Conservation (phyloP, 257 asterid species). For the Pogostemon cablin region DNA sequence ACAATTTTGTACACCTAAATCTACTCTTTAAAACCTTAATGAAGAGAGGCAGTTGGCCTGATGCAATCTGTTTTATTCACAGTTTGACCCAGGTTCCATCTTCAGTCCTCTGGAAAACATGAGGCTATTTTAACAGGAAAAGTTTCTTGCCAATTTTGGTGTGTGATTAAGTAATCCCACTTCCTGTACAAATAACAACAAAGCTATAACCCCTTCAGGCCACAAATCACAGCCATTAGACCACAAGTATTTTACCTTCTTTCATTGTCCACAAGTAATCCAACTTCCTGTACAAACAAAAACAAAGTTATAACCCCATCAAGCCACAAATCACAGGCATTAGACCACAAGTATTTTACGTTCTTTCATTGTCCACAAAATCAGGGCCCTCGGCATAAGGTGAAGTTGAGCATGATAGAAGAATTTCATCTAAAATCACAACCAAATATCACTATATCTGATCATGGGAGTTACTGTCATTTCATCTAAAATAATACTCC, state of each 20-base stretch:
- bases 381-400: conserved; percentile 85
- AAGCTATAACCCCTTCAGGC: not conserved
- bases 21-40: not conserved
- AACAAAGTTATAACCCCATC: not conserved
- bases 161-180: conserved; percentile 68
- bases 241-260: conserved; percentile 54
- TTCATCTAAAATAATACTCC: too few relatives aligned
- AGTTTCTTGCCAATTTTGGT: conserved; percentile 72
- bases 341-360: conserved; percentile 41
- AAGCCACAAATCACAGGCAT: not conserved
- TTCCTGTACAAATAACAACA: conserved; percentile 46
- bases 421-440: conserved; percentile 46
- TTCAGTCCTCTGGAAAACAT: conserved; percentile 60
- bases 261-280: conserved; percentile 57
- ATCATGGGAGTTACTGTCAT: too few relatives aligned
- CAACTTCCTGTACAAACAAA: conserved; percentile 57
- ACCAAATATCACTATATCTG: too few relatives aligned
- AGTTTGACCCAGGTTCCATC: conserved; percentile 61
- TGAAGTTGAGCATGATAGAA: conserved; percentile 78
- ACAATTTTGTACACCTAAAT: too few relatives aligned
- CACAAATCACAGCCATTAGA: not conserved
- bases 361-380: conserved; percentile 69
- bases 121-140: conserved; percentile 65
- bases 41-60: not conserved
- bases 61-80: conserved; percentile 7